Conservation (phyloP, 352 stramenopile genomes). For the Thraustochytrium sp. region DNA sequence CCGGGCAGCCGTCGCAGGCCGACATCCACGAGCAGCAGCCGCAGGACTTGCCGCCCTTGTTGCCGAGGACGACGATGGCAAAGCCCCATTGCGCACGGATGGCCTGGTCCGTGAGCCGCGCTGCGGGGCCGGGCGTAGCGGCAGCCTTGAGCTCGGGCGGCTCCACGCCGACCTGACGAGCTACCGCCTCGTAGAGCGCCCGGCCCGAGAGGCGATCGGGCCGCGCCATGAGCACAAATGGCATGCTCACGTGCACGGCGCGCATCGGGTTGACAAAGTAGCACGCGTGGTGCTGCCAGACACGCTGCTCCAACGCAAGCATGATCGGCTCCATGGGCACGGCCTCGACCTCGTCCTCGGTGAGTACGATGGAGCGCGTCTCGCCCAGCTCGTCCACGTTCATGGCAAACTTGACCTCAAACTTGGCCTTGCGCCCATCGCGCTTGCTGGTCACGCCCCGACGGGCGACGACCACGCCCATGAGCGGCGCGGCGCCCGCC, state of each 20-base stretch:
- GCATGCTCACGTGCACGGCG: background rate
- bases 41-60: slow-evolving; percentile 69
- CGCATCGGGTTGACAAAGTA: slow-evolving; percentile 37
- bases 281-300: slow-evolving; percentile 26
- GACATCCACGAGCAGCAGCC: slow-evolving; percentile 77
- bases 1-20: slow-evolving; percentile 71
- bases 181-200: background rate
- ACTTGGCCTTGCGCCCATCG: background rate
- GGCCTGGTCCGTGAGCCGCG: background rate
- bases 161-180: background rate
- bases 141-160: too few species aligned
- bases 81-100: background rate
- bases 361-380: background rate
- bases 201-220: background rate
- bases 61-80: slow-evolving; percentile 67
- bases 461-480: background rate
- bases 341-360: background rate
- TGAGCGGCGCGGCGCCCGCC: too few species aligned
- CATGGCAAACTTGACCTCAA: background rate
- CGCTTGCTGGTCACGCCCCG: background rate
- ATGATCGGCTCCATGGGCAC: background rate
- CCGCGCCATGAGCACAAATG: slow-evolving; percentile 7
- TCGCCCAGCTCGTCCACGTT: background rate
- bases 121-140: too few species aligned
- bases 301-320: slow-evolving; percentile 5